A percentile compares a stretch with the other conserved stretches of the same genome.
These are phyloP conservation scores for Aeschynomene evenia DNA, from an alignment of 306 rosid species.

Conservation along the genomic window DNA sequence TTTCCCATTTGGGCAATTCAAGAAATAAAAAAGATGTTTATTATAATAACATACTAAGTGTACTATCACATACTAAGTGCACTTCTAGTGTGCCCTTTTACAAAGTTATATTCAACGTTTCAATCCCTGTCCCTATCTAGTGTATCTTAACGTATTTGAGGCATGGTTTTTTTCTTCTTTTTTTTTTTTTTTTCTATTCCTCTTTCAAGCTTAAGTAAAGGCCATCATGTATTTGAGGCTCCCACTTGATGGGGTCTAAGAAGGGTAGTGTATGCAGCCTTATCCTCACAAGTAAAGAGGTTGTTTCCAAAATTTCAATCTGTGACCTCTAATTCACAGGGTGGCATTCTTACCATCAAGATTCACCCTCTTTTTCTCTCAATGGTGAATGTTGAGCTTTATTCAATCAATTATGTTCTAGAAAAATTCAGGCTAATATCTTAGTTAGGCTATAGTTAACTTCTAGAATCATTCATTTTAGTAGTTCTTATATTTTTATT, in stretches of 20 bases:
- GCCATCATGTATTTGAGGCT: not conserved
- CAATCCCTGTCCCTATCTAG: not conserved
- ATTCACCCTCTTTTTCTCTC: not conserved
- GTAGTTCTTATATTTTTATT: not conserved
- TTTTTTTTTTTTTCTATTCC: no score
- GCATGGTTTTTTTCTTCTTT: not conserved
- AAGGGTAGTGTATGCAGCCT: no score
- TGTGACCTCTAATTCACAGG: no score
- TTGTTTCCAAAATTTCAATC: no score
- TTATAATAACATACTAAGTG: not conserved
- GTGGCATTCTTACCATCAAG: no score
- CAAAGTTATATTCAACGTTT: not conserved
- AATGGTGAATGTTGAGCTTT: constrained; percentile 9
- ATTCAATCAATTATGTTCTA: not conserved
- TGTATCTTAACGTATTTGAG: not conserved
- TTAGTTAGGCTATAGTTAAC: not conserved
- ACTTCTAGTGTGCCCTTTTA: no score
- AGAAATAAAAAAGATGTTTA: not conserved
- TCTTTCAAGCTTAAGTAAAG: not conserved
- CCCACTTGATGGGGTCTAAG: no score
- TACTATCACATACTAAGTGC: not conserved
- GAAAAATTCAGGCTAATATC: not conserved
- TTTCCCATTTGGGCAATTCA: not conserved
- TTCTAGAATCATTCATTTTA: not conserved
- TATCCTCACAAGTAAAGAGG: no score